phyloP scores from a whole-genome alignment of 202 grass and related monocot genomes.

The Brachypodium distachyon region DNA sequence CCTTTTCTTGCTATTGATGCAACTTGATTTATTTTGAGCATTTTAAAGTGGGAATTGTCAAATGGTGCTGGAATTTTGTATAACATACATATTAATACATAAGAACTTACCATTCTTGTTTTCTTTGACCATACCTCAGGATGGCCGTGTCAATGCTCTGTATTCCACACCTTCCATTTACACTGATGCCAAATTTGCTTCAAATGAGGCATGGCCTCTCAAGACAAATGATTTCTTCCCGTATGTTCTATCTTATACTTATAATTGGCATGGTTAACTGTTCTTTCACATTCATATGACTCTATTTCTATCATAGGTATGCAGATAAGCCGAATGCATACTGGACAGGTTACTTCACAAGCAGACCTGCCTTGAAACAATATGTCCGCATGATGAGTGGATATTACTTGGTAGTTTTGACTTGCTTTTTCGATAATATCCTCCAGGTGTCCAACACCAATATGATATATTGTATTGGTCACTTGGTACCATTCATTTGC shows the following conservation, averaged over 20 bases:
- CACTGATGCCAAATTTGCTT: slow-evolving; percentile 88
- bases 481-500: neutral
- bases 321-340: slow-evolving; percentile 89
- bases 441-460: neutral
- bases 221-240: slow-evolving; percentile 98
- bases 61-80: neutral
- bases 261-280: neutral
- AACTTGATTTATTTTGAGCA: neutral
- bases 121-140: slow-evolving; percentile 36
- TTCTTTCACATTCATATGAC: slow-evolving; percentile 22
- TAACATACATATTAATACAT: neutral
- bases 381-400: slow-evolving; percentile 82
- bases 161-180: slow-evolving; percentile 99
- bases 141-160: slow-evolving; percentile 92
- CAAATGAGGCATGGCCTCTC: slow-evolving; percentile 78
- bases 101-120: slow-evolving; percentile 17
- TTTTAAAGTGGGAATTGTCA: neutral
- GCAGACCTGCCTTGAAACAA: slow-evolving; percentile 82
- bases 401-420: slow-evolving; percentile 68
- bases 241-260: slow-evolving; percentile 37
- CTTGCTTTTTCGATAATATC: neutral
- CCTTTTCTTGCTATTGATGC: neutral
- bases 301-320: slow-evolving; percentile 56
- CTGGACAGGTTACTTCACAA: slow-evolving; percentile 99
- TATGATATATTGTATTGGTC: neutral